Evolutionary conservation across 2,329 filamentous ascomycete genomes (phyloP).

Genomic region (Fusarium pseudoanthophilum): DNA sequence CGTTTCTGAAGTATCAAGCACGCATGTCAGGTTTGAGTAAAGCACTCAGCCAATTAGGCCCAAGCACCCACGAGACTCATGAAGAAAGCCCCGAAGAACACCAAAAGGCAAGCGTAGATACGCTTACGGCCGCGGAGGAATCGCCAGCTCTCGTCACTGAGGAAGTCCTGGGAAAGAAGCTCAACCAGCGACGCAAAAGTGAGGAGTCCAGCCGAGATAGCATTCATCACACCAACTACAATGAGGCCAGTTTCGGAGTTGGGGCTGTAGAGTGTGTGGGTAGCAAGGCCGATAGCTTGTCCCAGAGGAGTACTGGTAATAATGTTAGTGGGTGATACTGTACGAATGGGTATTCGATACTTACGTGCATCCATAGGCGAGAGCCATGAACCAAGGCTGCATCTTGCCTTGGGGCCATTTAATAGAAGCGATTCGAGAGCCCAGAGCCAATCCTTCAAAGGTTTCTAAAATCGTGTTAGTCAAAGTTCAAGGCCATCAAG

Average conservation of each 20-base stretch:
- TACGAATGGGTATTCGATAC: constrained; percentile 39
- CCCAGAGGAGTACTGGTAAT: constrained; percentile 72
- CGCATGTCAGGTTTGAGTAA: background rate
- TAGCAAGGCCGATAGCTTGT: constrained; percentile 76
- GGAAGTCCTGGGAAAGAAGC: constrained; percentile 76
- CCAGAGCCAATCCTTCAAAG: constrained; percentile 69
- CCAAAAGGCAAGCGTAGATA: constrained; percentile 65
- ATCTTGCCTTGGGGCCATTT: constrained; percentile 52
- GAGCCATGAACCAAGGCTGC: constrained; percentile 67
- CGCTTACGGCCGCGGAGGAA: constrained; percentile 64
- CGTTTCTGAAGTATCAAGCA: background rate
- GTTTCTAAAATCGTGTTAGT: constrained; percentile 50
- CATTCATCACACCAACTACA: constrained; percentile 79
- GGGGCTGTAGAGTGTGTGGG: constrained; percentile 77
- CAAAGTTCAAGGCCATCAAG: rapidly evolving
- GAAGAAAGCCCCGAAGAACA: constrained; percentile 67
- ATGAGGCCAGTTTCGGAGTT: constrained; percentile 72
- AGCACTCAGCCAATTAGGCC: constrained; percentile 56
- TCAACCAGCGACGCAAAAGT: constrained; percentile 78
- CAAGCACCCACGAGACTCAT: constrained; percentile 74
- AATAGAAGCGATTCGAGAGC: constrained; percentile 70
- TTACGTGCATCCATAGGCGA: constrained; percentile 66
- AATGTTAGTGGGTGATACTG: constrained; percentile 11
- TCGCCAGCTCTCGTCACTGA: constrained; percentile 71
- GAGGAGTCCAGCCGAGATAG: constrained; percentile 76